phyloP scores from a whole-genome alignment of 1,284 basidiomycete genomes.

The Afroboletus lepidellus region DNA sequence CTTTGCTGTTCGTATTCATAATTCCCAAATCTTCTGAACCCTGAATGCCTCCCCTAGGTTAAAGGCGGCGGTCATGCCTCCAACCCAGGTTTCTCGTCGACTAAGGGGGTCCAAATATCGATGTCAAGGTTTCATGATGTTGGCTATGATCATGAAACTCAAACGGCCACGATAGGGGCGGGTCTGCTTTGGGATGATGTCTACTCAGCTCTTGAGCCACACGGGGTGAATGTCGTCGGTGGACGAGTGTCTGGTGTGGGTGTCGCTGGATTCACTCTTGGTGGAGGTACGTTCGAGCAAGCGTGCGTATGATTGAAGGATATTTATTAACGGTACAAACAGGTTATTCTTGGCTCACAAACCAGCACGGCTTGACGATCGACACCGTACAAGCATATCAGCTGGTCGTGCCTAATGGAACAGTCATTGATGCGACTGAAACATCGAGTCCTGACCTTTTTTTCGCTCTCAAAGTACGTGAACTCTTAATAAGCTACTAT shows the following conservation, averaged over 20 bases:
- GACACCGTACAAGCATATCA: slow-evolving; percentile 28
- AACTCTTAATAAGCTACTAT: neutral
- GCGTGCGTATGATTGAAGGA: slow-evolving; percentile 28
- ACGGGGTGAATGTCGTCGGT: slow-evolving; percentile 51
- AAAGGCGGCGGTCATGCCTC: slow-evolving; percentile 18
- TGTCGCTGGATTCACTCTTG: slow-evolving; percentile 53
- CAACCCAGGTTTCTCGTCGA: slow-evolving; percentile 30
- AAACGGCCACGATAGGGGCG: slow-evolving; percentile 41
- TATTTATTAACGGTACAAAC: neutral
- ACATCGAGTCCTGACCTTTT: neutral
- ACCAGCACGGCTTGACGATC: slow-evolving; percentile 44
- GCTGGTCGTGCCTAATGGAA: neutral
- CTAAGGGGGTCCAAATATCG: slow-evolving; percentile 53
- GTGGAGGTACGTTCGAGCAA: slow-evolving; percentile 56
- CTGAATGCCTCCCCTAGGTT: slow-evolving; percentile 1
- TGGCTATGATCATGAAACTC: slow-evolving; percentile 37
- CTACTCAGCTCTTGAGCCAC: slow-evolving; percentile 46
- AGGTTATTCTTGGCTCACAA: slow-evolving; percentile 22
- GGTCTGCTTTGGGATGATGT: slow-evolving; percentile 60
- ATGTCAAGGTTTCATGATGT: slow-evolving; percentile 51
- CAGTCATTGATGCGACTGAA: neutral
- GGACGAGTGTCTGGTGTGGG: slow-evolving; percentile 53
- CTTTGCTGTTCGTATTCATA: slow-evolving; percentile 12
- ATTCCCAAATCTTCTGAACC: neutral
- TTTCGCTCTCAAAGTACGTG: slow-evolving; percentile 1